These are phyloP conservation scores for Penicillium polonicum DNA, from an alignment of 2,329 filamentous ascomycete species.

Conservation along the genomic window DNA sequence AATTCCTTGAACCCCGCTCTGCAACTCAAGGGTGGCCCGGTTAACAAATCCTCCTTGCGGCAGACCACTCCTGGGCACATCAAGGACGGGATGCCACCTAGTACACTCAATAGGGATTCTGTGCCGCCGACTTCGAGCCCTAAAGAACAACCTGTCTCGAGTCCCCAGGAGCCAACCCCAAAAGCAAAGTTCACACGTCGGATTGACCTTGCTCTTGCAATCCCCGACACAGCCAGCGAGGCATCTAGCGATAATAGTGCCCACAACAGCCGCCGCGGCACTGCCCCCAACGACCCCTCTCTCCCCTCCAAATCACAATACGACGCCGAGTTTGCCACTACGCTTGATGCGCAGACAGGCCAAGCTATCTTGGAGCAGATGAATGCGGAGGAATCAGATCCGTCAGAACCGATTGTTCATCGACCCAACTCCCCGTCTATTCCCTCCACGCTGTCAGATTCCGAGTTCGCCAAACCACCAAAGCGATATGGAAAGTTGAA, in stretches of 20 bases:
- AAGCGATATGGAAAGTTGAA: slow-evolving; percentile 63
- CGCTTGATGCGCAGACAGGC: slow-evolving; percentile 46
- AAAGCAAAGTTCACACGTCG: slow-evolving; percentile 38
- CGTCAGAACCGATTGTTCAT: slow-evolving; percentile 22
- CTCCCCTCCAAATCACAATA: slow-evolving; percentile 18
- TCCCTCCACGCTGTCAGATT: not conserved
- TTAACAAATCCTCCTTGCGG: slow-evolving; percentile 33
- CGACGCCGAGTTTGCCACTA: slow-evolving; percentile 41
- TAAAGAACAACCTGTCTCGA: slow-evolving; percentile 15
- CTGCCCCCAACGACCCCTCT: not conserved
- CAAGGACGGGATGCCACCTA: slow-evolving; percentile 22
- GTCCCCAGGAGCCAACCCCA: slow-evolving; percentile 29
- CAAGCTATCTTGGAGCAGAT: slow-evolving; percentile 30
- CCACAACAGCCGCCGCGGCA: slow-evolving; percentile 5
- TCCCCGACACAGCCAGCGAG: slow-evolving; percentile 42
- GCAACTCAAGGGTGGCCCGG: slow-evolving; percentile 28
- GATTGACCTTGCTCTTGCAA: slow-evolving; percentile 38
- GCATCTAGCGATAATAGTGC: slow-evolving; percentile 28
- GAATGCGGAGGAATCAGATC: slow-evolving; percentile 18
- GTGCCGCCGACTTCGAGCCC: slow-evolving; percentile 7
- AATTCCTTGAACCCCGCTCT: slow-evolving; percentile 41
- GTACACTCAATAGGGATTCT: slow-evolving; percentile 3
- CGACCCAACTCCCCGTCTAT: slow-evolving; percentile 13
- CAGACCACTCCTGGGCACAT: slow-evolving; percentile 31
- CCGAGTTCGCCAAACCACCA: slow-evolving; percentile 36